A percentile compares a stretch with the other conserved stretches of the same genome.
Conservation (phyloP, 176 grass and related monocot species). For the Leersia perrieri region DNA sequence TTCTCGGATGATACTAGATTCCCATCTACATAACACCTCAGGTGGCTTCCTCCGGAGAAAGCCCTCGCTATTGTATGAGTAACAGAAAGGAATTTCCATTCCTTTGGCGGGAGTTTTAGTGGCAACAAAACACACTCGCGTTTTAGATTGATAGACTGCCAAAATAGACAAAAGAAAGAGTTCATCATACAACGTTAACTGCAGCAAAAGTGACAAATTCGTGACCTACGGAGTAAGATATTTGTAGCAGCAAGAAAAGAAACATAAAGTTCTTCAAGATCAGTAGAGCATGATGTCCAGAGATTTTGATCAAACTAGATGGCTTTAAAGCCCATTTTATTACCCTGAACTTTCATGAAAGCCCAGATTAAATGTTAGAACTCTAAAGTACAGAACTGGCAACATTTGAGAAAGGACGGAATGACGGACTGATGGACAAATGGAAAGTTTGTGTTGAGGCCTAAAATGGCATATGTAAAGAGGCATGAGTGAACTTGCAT, state of each 20-base stretch:
- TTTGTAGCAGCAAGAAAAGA: constrained; percentile 6
- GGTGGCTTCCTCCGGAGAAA: constrained; percentile 89
- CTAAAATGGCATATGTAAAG: neutral
- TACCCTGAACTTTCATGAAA: neutral
- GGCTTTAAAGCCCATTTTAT: neutral
- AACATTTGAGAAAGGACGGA: neutral
- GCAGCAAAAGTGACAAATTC: constrained; percentile 10
- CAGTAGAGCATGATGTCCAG: neutral
- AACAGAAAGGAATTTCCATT: constrained; percentile 93
- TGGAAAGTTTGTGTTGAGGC: neutral
- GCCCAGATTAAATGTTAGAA: neutral
- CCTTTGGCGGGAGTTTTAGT: constrained; percentile 66
- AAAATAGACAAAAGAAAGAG: constrained; percentile 26
- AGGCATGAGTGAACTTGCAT: neutral
- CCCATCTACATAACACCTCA: constrained; percentile 85
- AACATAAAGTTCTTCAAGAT: neutral
- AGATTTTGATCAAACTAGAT: constrained; percentile 8
- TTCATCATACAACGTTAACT: constrained; percentile 22
- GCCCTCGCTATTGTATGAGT: constrained; percentile 94
- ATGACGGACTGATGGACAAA: neutral
- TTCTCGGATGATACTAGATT: constrained; percentile 85
- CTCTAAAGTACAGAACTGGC: neutral
- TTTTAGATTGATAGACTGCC: constrained; percentile 88
- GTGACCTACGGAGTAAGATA: constrained; percentile 14
- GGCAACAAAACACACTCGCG: constrained; percentile 76